Evolutionary conservation across 2,329 filamentous ascomycete genomes (phyloP).

Genomic region (Paraphaeosphaeria minitans): DNA sequence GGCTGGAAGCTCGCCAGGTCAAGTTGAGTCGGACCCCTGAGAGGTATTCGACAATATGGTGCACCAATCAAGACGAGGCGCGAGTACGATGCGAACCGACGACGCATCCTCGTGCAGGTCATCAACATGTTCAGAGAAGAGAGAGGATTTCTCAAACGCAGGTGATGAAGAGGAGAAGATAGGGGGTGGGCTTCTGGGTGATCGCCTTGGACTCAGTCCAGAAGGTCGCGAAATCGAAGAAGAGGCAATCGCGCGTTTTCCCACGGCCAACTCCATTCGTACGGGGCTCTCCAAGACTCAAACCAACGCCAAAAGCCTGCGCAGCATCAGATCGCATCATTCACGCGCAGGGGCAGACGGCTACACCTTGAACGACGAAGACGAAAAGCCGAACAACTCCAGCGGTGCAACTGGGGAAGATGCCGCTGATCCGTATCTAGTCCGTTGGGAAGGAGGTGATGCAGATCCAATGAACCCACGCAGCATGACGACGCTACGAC

Average conservation of each 20-base stretch:
- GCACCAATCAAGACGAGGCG: conserved; percentile 2
- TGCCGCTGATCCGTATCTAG: conserved; percentile 63
- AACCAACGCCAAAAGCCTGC: conserved; percentile 21
- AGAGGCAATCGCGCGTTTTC: not conserved
- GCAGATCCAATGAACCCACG: conserved; percentile 76
- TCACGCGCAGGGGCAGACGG: conserved; percentile 47
- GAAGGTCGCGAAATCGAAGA: not conserved
- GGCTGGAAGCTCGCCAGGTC: not conserved
- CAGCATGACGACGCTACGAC: conserved; percentile 67
- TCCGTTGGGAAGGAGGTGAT: conserved; percentile 75
- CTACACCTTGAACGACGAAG: conserved; percentile 43
- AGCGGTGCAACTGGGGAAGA: conserved; percentile 19
- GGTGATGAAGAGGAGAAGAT: conserved; percentile 2
- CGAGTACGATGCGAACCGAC: not conserved
- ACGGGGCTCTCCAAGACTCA: not conserved
- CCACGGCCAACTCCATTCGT: not conserved
- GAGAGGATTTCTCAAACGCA: not conserved
- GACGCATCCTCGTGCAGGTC: not conserved
- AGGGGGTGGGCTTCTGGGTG: not conserved
- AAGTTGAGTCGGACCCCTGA: not conserved
- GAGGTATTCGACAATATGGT: not conserved
- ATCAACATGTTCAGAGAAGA: not conserved
- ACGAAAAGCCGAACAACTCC: conserved; percentile 30
- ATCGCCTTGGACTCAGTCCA: not conserved
- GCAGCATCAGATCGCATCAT: conserved; percentile 35